Conservation (phyloP, 1,284 basidiomycete genomes). For the Exsudoporus floridanus region DNA sequence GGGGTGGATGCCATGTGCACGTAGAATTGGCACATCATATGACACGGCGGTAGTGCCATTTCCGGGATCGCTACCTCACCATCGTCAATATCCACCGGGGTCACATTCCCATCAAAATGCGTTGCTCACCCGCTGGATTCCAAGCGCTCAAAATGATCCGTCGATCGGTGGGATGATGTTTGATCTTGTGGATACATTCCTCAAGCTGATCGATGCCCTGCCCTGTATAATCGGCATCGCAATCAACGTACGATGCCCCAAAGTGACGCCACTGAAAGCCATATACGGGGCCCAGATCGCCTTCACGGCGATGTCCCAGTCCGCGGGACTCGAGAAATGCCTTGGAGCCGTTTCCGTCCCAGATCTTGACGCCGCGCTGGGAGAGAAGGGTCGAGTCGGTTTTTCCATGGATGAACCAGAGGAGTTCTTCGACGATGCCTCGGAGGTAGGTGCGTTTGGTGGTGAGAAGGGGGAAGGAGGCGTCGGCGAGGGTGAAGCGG, state of each 20-base stretch:
- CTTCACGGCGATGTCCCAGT: constrained; percentile 80
- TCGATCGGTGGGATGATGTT: constrained; percentile 89
- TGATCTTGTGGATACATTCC: constrained; percentile 90
- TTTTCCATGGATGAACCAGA: constrained; percentile 91
- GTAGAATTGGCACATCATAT: constrained; percentile 99
- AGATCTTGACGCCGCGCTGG: constrained; percentile 90
- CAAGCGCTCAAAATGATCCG: constrained; percentile 96
- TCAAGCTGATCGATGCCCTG: constrained; percentile 92
- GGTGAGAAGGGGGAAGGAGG: constrained; percentile 84
- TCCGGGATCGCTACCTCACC: constrained; percentile 69
- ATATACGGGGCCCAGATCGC: constrained; percentile 95
- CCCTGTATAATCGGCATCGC: constrained; percentile 80
- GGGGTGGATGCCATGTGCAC: constrained; percentile 76
- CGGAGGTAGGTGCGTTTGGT: constrained; percentile 94
- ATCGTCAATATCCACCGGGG: not conserved
- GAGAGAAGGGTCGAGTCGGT: constrained; percentile 83
- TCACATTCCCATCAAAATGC: too few species aligned
- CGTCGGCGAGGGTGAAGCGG: constrained; percentile 79
- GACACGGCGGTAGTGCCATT: constrained; percentile 98
- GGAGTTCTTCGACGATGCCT: constrained; percentile 90
- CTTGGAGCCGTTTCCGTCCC: constrained; percentile 94
- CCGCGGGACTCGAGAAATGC: constrained; percentile 87
- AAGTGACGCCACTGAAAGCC: constrained; percentile 99
- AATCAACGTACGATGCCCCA: constrained; percentile 85
- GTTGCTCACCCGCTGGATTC: constrained; percentile 85